Conservation (phyloP, 2,329 filamentous ascomycete species). For the Aureobasidium sp. region DNA sequence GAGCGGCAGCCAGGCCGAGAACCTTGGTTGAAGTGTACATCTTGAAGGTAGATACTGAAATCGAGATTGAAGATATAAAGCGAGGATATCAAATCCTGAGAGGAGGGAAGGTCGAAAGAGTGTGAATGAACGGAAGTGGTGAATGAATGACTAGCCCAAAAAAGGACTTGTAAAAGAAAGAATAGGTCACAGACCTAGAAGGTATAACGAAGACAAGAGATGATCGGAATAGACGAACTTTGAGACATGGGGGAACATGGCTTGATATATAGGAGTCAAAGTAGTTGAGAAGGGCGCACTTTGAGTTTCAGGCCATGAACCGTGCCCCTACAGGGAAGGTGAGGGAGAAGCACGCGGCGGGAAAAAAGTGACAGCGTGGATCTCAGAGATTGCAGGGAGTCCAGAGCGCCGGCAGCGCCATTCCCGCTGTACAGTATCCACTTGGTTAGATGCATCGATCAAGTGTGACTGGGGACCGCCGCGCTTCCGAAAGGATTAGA, state of each 20-base stretch:
- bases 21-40: constrained; percentile 13
- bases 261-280: constrained; percentile 10
- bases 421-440: constrained; percentile 5
- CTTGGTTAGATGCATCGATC: not conserved
- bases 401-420: constrained; percentile 9
- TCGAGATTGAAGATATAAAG: not conserved
- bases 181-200: constrained; percentile 13
- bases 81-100: constrained; percentile 12
- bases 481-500: not conserved
- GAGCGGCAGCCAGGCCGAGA: constrained; percentile 14
- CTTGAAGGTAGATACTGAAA: not conserved
- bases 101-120: not conserved
- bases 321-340: constrained; percentile 4
- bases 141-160: constrained; percentile 7
- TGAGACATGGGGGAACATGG: not conserved
- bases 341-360: not conserved
- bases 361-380: constrained; percentile 11
- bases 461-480: constrained; percentile 3
- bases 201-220: not conserved
- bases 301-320: constrained; percentile 3
- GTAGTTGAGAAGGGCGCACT: constrained; percentile 8
- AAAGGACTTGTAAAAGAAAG: constrained; percentile 9
- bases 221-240: not conserved
- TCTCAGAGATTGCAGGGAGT: constrained; percentile 10
- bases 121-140: constrained; percentile 2